These are phyloP conservation scores for Fusarium sp. DNA, from an alignment of 2,329 filamentous ascomycete species.

Conservation along the genomic window DNA sequence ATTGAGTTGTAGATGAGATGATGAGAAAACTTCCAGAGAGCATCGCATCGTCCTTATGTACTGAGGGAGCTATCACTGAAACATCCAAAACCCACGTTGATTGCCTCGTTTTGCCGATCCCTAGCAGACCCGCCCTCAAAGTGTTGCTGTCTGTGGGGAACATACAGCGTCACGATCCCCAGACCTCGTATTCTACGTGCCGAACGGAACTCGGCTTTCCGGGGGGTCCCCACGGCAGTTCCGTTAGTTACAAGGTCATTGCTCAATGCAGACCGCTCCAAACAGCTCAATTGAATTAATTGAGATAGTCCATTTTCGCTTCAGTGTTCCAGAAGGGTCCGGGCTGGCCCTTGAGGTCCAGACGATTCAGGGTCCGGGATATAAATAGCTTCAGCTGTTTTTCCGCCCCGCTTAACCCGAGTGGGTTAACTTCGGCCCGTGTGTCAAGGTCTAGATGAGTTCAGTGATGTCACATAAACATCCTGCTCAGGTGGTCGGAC, in stretches of 20 bases:
- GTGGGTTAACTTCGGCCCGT: too few relatives aligned
- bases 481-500: not conserved
- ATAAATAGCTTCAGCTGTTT: constrained; percentile 13
- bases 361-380: not conserved
- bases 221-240: not conserved
- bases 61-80: not conserved
- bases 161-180: constrained; percentile 23
- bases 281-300: not conserved
- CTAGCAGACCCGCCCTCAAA: not conserved
- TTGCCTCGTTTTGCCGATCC: constrained; percentile 21
- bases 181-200: constrained; percentile 35
- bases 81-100: not conserved
- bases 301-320: not conserved
- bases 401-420: not conserved
- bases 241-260: not conserved
- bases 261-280: not conserved
- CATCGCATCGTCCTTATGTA: constrained; percentile 2
- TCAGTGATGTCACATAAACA: constrained; percentile 4
- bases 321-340: not conserved
- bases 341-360: not conserved
- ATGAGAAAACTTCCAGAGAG: not conserved
- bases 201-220: constrained; percentile 22
- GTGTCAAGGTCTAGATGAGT: not conserved
- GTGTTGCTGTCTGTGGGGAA: constrained; percentile 23
- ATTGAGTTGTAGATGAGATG: not conserved